Evolutionary conservation across 2,329 filamentous ascomycete species (phyloP).

Genomic region (Monosporascus sp.): DNA sequence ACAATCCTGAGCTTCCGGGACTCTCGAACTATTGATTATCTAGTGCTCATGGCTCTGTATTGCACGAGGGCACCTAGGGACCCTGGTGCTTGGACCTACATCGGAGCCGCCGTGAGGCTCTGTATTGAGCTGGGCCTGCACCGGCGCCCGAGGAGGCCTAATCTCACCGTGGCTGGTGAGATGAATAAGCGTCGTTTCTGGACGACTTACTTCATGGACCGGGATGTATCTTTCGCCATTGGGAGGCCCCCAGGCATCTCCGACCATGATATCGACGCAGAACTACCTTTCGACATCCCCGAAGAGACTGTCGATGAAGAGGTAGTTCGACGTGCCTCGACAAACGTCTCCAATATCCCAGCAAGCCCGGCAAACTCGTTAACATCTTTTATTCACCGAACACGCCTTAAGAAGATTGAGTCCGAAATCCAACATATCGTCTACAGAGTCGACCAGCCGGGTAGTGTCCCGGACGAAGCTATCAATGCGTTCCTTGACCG

Average conservation of each 20-base stretch:
- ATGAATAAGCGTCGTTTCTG: conserved; percentile 26
- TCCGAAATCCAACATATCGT: conserved; percentile 25
- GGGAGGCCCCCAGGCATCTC: conserved; percentile 23
- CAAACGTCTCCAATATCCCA: conserved; percentile 14
- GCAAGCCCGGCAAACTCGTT: conserved; percentile 18
- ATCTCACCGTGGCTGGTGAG: conserved; percentile 18
- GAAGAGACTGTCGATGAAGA: conserved; percentile 20
- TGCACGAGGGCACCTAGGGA: conserved; percentile 25
- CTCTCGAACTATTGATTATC: conserved; percentile 22
- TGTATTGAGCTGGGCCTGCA: conserved; percentile 25
- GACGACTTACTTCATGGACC: conserved; percentile 24
- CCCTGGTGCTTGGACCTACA: conserved; percentile 25
- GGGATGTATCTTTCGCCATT: conserved; percentile 24
- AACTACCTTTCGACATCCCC: conserved; percentile 22
- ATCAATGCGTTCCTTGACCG: conserved; percentile 19
- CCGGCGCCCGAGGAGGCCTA: conserved; percentile 17
- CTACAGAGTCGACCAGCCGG: conserved; percentile 21
- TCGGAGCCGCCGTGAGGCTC: conserved; percentile 22
- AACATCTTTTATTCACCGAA: conserved; percentile 24
- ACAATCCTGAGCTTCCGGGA: conserved; percentile 20
- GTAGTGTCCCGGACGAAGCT: conserved; percentile 16
- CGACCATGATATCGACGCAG: conserved; percentile 25
- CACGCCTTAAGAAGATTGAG: conserved; percentile 23
- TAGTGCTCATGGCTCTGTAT: conserved; percentile 24
- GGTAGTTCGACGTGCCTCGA: conserved; percentile 16